Evolutionary conservation across 352 stramenopile species (phyloP).

Genomic region (Phytophthora syringae): DNA sequence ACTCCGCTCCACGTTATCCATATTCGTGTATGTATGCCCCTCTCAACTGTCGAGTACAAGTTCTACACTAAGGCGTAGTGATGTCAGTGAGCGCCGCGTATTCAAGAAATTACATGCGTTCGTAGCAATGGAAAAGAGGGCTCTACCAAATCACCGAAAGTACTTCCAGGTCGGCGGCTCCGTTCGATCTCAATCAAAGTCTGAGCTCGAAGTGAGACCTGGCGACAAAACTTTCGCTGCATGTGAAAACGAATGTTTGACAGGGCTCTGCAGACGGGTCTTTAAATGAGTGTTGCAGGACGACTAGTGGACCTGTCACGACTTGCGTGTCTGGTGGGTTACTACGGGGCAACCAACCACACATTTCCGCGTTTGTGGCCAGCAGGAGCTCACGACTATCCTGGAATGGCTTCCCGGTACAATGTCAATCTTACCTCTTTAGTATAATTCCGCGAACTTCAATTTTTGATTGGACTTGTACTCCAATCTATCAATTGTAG

Average conservation of each 20-base stretch:
- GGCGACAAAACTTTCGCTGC: slow-evolving; percentile 1
- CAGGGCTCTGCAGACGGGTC: slow-evolving; percentile 12
- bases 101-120: slow-evolving; percentile 9
- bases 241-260: slow-evolving; percentile 13
- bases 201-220: background rate
- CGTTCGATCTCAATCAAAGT: background rate
- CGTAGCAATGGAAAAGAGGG: background rate
- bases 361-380: no score
- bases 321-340: background rate
- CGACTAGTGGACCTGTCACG: no score
- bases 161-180: background rate
- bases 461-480: no score
- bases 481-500: no score
- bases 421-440: no score
- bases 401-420: no score
- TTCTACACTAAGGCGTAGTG: no score
- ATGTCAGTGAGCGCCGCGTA: background rate
- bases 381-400: no score
- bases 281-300: background rate
- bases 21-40: background rate
- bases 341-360: no score
- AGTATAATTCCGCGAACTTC: no score
- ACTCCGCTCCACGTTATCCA: background rate
- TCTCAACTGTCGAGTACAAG: background rate
- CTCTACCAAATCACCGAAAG: background rate